These are phyloP conservation scores for Austroboletus rostrupii DNA, from an alignment of 1,284 basidiomycete species.

Conservation along the genomic window DNA sequence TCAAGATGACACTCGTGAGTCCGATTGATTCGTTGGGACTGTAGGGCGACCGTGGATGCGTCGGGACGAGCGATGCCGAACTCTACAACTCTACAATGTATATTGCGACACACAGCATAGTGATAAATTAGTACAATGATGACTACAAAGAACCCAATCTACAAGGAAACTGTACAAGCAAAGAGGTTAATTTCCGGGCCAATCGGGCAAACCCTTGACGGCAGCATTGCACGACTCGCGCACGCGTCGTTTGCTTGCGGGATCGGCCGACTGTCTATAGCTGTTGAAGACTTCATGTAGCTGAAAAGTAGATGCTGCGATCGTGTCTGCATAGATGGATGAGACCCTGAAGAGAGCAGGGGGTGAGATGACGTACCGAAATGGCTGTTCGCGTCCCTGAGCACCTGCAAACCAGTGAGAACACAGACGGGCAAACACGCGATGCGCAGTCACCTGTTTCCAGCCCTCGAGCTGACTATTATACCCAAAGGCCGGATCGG, in stretches of 20 bases:
- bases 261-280: constrained; percentile 56
- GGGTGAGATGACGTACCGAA: constrained; percentile 36
- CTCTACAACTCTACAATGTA: neutral
- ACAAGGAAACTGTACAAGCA: neutral
- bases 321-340: constrained; percentile 39
- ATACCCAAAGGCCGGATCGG: constrained; percentile 27
- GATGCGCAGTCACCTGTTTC: constrained; percentile 39
- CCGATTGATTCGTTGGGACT: constrained; percentile 54
- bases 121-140: constrained; percentile 8
- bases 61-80: neutral
- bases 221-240: constrained; percentile 61
- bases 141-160: neutral
- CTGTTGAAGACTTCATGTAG: constrained; percentile 55
- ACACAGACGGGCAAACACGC: neutral
- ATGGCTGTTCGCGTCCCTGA: constrained; percentile 48
- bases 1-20: constrained; percentile 82
- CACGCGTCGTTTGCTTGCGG: constrained; percentile 53
- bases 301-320: constrained; percentile 54
- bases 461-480: constrained; percentile 40
- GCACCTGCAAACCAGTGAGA: constrained; percentile 34
- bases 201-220: constrained; percentile 51
- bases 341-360: neutral
- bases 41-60: too few species aligned
- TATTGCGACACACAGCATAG: constrained; percentile 1
- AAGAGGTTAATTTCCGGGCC: constrained; percentile 38